Evolutionary conservation across 805 yeast species (phyloP).

Genomic region (Trichomonascus vanleenenianus): DNA sequence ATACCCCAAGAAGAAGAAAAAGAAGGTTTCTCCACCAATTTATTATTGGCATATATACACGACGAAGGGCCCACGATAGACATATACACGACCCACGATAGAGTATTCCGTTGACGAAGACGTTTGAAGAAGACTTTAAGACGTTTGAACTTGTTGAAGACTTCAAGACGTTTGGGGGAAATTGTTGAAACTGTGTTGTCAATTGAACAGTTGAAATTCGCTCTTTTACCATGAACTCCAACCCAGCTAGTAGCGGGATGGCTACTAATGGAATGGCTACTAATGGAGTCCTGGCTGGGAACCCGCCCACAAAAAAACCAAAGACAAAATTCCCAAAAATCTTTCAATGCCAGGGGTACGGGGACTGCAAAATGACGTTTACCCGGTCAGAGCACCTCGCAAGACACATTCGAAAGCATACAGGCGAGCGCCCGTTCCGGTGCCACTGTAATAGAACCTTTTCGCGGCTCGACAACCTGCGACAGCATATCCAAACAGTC

Average conservation of each 20-base stretch:
- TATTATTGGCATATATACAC: not conserved
- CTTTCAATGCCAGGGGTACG: constrained; percentile 80
- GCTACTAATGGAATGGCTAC: too few relatives aligned
- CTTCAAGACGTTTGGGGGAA: too few relatives aligned
- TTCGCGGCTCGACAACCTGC: constrained; percentile 75
- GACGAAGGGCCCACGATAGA: not conserved
- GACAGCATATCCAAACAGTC: constrained; percentile 88
- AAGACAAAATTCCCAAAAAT: constrained; percentile 36
- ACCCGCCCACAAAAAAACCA: constrained; percentile 14
- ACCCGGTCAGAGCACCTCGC: constrained; percentile 90
- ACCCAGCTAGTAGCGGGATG: not conserved
- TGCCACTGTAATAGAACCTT: constrained; percentile 74
- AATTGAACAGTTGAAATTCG: too few relatives aligned
- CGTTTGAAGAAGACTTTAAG: too few relatives aligned
- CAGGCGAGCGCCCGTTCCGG: constrained; percentile 89
- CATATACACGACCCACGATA: not conserved
- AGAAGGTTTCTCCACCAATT: too few relatives aligned
- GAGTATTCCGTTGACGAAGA: not conserved
- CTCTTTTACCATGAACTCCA: too few relatives aligned
- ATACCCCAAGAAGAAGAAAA: too few relatives aligned
- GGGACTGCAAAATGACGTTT: constrained; percentile 81
- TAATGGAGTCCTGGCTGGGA: not conserved
- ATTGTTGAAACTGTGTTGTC: too few relatives aligned
- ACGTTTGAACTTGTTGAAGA: too few relatives aligned
- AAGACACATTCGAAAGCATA: constrained; percentile 85